A percentile compares a stretch with the other conserved stretches of the same genome.
phyloP scores from a whole-genome alignment of 2,329 filamentous ascomycete genomes.

The Zasmidium cellare region DNA sequence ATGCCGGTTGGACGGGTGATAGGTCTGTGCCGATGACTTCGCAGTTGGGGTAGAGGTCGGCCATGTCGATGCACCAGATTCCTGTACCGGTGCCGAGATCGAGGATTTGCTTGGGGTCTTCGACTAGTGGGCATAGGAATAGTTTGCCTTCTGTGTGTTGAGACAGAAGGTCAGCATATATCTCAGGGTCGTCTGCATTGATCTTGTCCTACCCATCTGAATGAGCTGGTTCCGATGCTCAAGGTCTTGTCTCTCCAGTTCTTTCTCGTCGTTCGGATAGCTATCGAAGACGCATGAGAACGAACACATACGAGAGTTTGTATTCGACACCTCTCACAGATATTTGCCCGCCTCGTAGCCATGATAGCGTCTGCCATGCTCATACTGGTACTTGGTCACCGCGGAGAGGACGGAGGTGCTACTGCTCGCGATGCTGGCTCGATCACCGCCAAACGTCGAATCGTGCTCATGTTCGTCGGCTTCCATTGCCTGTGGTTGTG shows the following conservation, averaged over 20 bases:
- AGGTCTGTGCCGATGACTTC: conserved; percentile 40
- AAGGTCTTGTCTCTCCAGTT: conserved; percentile 33
- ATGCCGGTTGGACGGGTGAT: conserved; percentile 4
- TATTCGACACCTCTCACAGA: conserved; percentile 17
- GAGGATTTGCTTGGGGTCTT: conserved; percentile 43
- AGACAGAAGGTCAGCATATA: too few species aligned
- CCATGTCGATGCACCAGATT: conserved; percentile 35
- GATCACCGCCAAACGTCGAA: conserved; percentile 30
- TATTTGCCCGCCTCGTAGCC: conserved; percentile 32
- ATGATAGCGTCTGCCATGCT: conserved; percentile 32
- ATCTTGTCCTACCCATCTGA: conserved; percentile 12
- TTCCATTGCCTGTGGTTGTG: conserved; percentile 20
- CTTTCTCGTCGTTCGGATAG: conserved; percentile 34
- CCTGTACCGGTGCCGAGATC: conserved; percentile 49
- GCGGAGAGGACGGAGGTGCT: conserved; percentile 18
- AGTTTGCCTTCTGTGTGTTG: conserved; percentile 30
- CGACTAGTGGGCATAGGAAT: conserved; percentile 43
- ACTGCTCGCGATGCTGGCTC: conserved; percentile 24
- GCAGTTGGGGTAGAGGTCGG: conserved; percentile 32
- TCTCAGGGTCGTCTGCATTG: too few species aligned
- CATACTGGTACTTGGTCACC: conserved; percentile 20
- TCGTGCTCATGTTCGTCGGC: conserved; percentile 29
- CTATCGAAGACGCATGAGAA: too few species aligned
- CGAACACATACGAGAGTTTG: too few species aligned
- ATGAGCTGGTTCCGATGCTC: conserved; percentile 34